Base-by-base conservation (phyloP, 257 asterid species). In the Nyctanthes arbortristis region DNA sequence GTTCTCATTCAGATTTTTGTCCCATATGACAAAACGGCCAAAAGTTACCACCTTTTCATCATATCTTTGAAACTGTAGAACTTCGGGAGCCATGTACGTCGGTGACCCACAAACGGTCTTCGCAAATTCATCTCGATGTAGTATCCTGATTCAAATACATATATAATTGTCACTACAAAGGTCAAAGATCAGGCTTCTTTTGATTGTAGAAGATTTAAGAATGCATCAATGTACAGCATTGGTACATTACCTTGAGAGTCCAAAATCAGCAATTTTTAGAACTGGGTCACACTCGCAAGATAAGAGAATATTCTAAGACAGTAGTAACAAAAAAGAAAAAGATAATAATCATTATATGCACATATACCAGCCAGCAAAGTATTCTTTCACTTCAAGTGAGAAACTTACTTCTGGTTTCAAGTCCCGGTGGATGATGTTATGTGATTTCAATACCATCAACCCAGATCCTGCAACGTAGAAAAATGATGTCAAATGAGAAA, bases 31-130 rank as follows among this genome's bases (percentile, higher is more conserved):
- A 34, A 27, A 34, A 69, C 10, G 35, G 52, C 7, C 1, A 56
- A 55, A 61, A 22, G n/a, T 16, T 45, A 58, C 61, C 25, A 85
- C 87, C 88, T 83, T 85, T 16, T 66, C 75, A 65, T 83, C 74
- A 58, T 83, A 83, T 65, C 65, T 82, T 75, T 76, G 84, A 59
- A 85, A 85, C 71, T 80, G 82, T 34, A 85, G 78, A 70, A 85
- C 71, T 76, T 85, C 88, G 30, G 88, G 88, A 76, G 88, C 87
- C 88, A 85, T 85, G 82, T 82, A 82, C 40, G 80, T 72, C 54
- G 83, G 83, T 32, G 91, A 75, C 5, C 91, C 86, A 66, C 91
- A 82, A 31, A 80, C 86, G 18, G 74, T 82, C 65, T 77, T 74
- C 2, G 82, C 84, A 70, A 62, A 73, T 63, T 74, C 81, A 55